Evolutionary conservation across 1,284 basidiomycete species (phyloP).

Genomic region (Leccinum cinnamomeum): DNA sequence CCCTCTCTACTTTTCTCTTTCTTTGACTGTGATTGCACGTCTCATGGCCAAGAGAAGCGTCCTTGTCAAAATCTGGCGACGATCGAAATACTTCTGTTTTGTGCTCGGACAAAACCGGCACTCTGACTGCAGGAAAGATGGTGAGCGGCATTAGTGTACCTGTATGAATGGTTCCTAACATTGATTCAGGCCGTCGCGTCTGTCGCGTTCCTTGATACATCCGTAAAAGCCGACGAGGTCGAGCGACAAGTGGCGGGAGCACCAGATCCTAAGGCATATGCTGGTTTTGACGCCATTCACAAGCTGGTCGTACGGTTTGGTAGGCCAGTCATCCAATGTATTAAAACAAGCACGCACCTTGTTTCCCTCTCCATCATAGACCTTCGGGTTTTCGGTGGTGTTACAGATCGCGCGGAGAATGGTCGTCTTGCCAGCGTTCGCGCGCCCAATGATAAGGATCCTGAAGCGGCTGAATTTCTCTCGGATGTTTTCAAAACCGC

Average conservation of each 20-base stretch:
- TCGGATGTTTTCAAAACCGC: too few species aligned
- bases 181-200: conserved; percentile 41
- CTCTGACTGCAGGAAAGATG: conserved; percentile 44
- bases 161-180: not conserved
- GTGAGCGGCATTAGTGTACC: conserved; percentile 13
- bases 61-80: conserved; percentile 61
- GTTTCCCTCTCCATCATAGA: too few species aligned
- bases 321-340: too few species aligned
- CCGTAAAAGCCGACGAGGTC: conserved; percentile 32
- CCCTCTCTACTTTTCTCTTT: conserved; percentile 50
- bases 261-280: conserved; percentile 12
- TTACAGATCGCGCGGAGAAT: too few species aligned
- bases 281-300: conserved; percentile 38
- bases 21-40: conserved; percentile 50
- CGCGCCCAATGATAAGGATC: too few species aligned
- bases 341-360: too few species aligned
- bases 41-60: conserved; percentile 53
- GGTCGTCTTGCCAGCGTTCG: too few species aligned
- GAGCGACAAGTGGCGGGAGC: conserved; percentile 25
- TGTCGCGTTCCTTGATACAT: conserved; percentile 42
- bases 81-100: conserved; percentile 57
- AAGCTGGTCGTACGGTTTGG: conserved; percentile 19
- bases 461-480: too few species aligned
- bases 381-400: too few species aligned
- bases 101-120: conserved; percentile 60